Percentiles rank a stretch among this genome's conserved stretches.
Conservation (phyloP, 2,329 filamentous ascomycete genomes). For the Blumeriella jaapii region DNA sequence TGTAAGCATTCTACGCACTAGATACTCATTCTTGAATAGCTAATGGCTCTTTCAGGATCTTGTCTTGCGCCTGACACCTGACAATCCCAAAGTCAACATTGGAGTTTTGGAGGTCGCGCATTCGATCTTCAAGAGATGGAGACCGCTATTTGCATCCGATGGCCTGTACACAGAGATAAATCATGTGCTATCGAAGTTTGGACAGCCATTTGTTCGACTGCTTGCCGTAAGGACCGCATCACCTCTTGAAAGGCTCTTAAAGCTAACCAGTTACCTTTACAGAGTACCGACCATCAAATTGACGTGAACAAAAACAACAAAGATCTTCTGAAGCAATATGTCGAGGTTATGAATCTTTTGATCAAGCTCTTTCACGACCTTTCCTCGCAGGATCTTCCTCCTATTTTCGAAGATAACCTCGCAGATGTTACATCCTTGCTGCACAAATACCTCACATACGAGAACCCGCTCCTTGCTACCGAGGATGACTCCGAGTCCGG, state of each 20-base stretch:
- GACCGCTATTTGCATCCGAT: conserved; percentile 86
- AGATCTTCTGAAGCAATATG: conserved; percentile 61
- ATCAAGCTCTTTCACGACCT: conserved; percentile 92
- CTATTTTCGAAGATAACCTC: conserved; percentile 86
- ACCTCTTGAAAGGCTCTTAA: background rate
- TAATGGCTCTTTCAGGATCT: conserved; percentile 50
- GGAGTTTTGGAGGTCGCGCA: conserved; percentile 95
- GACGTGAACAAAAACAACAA: conserved; percentile 67
- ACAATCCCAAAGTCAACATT: conserved; percentile 76
- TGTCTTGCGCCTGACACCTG: conserved; percentile 71
- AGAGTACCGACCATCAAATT: conserved; percentile 61
- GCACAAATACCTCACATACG: conserved; percentile 87
- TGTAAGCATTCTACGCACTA: conserved; percentile 35
- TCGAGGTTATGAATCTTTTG: conserved; percentile 76
- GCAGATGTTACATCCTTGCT: conserved; percentile 64
- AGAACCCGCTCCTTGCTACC: conserved; percentile 70
- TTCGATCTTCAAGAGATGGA: conserved; percentile 94
- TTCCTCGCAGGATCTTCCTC: conserved; percentile 92
- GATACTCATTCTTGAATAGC: conserved; percentile 3
- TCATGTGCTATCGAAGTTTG: conserved; percentile 82
- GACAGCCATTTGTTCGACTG: conserved; percentile 68
- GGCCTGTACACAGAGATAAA: conserved; percentile 92
- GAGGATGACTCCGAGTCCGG: conserved; percentile 86
- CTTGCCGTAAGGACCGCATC: conserved; percentile 47
- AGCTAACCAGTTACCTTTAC: conserved; percentile 2